phyloP scores from a whole-genome alignment of 1,139 yeast species.

The Yamadazyma diospyri region DNA sequence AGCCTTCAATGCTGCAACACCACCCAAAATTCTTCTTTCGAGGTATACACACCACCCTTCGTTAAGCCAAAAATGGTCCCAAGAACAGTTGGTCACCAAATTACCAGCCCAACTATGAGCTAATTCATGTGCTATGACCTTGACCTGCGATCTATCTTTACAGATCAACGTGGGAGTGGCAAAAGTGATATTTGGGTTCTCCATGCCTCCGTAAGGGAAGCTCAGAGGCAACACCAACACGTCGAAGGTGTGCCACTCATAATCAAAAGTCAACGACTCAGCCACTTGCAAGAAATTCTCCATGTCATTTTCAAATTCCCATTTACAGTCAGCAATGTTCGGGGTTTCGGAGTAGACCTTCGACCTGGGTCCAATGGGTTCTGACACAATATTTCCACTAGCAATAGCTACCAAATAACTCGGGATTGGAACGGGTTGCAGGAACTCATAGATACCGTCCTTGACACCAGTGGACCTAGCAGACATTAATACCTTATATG shows the following conservation, averaged over 20 bases:
- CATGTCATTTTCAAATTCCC: constrained; percentile 38
- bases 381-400: constrained; percentile 28
- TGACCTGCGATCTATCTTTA: constrained; percentile 33
- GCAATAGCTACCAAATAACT: constrained; percentile 35
- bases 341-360: constrained; percentile 29
- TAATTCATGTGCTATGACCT: constrained; percentile 37
- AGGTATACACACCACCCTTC: constrained; percentile 41
- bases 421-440: constrained; percentile 37
- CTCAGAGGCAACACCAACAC: constrained; percentile 31
- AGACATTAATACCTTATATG: constrained; percentile 33
- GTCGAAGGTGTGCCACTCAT: constrained; percentile 34
- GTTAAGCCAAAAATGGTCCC: constrained; percentile 41
- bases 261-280: constrained; percentile 28
- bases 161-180: constrained; percentile 36
- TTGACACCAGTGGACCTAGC: constrained; percentile 25
- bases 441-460: constrained; percentile 19
- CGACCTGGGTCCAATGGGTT: constrained; percentile 35
- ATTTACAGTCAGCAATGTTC: constrained; percentile 24
- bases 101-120: constrained; percentile 41
- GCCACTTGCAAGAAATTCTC: constrained; percentile 33
- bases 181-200: constrained; percentile 36
- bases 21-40: constrained; percentile 33
- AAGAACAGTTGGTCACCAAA: constrained; percentile 33
- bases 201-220: constrained; percentile 42
- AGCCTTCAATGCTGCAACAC: constrained; percentile 27